Base-by-base conservation (phyloP, 192 early-diverging fungal genomes). In the Coemansia sp. region DNA sequence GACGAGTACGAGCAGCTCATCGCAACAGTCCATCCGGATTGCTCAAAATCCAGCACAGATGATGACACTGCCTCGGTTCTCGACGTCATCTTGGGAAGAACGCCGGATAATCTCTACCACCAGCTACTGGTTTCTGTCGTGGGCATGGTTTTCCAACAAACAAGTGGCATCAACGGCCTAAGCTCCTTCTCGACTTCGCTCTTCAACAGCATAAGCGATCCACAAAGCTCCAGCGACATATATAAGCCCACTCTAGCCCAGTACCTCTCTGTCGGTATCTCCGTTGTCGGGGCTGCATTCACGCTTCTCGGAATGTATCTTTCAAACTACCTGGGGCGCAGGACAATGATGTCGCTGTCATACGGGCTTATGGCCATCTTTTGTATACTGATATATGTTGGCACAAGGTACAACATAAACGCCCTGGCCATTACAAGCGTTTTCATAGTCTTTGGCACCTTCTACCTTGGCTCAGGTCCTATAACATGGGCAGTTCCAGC, bases 401-500 rank as follows among this genome's bases (percentile, higher is more conserved):
- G 89, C 35, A 76, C 76, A 34, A 76, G 83, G 43, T 64, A 65
- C 38, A 63, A 70, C 30, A 44, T 81, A 21, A 72, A 73, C 56
- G 59, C 72, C 7, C 72, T 89, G 62, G 76, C 89, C 10, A 81
- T 89, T 21, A 71, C 79, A 7, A 79, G 84, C 52, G 88, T 92
- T 8, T 90, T 93, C 74, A 62, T 88, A 15, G 92, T 89, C 72
- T 90, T 87, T 30, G 81, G 85, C 23, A 75, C 68, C 36, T 94
- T 90, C 73, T 85, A 88, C 18, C 65, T 93, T 36, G 94, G 92
- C 21, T 64, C 92, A 2, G 92, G 92, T 33, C 88, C 89, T 0
- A 88, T 93, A 36, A 90, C 94, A 12, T 94, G 92, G 91, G 68
- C 92, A 48, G 73, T 89, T 56, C 77, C 89, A 0, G 88, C 88